Evolutionary conservation across 2,329 filamentous ascomycete species (phyloP).

Genomic region (Cladobotryum protrusum): DNA sequence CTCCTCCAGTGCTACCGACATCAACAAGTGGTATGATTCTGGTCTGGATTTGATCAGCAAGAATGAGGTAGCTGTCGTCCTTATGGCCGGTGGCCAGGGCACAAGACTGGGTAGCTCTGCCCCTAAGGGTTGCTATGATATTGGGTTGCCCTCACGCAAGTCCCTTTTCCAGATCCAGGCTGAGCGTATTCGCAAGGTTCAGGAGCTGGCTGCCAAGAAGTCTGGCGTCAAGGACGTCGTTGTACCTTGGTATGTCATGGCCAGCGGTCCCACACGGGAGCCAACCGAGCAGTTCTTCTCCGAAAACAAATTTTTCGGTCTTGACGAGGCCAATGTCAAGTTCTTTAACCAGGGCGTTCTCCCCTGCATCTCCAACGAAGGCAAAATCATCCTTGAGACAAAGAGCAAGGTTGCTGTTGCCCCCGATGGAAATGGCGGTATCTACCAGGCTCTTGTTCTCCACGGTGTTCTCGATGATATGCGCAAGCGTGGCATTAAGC

Average conservation of each 20-base stretch:
- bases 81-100: constrained; percentile 96
- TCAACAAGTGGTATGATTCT: constrained; percentile 77
- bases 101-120: constrained; percentile 90
- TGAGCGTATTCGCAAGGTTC: constrained; percentile 82
- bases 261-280: constrained; percentile 83
- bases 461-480: constrained; percentile 82
- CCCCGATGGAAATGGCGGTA: constrained; percentile 92
- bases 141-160: constrained; percentile 87
- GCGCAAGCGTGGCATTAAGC: constrained; percentile 80
- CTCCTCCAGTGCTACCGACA: constrained; percentile 72
- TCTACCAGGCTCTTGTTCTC: constrained; percentile 85
- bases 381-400: constrained; percentile 89
- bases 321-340: constrained; percentile 76
- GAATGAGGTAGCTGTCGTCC: constrained; percentile 75
- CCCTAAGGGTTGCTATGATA: constrained; percentile 96
- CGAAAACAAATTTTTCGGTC: constrained; percentile 83
- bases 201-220: constrained; percentile 71
- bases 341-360: constrained; percentile 97
- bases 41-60: constrained; percentile 74
- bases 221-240: constrained; percentile 50
- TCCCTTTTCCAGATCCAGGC: constrained; percentile 97
- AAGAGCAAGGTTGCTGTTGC: constrained; percentile 91
- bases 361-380: constrained; percentile 94
- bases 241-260: constrained; percentile 99
- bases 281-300: constrained; percentile 93